A percentile compares a stretch with the other conserved stretches of the same genome.
Evolutionary conservation across 306 rosid species (phyloP).

Genomic region (Gastrolobium villosum): DNA sequence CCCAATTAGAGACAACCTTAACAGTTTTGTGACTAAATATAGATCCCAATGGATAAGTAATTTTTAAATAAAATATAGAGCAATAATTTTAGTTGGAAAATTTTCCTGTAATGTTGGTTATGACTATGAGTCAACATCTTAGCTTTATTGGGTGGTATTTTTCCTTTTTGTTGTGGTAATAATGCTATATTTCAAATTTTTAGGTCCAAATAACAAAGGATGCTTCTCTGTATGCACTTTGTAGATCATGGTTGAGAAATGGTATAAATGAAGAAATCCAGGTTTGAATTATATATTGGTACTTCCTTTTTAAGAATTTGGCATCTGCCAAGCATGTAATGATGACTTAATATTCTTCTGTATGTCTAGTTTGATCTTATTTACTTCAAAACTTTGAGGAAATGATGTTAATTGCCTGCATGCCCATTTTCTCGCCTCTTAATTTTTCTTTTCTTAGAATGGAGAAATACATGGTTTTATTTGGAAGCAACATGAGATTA

Average conservation of each 20-base stretch:
- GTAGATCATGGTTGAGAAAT: constrained; percentile 92
- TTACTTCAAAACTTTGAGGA: constrained; percentile 10
- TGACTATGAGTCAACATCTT: constrained; percentile 23
- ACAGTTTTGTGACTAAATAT: constrained; percentile 4
- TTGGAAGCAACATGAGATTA: background rate
- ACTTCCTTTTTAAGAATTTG: constrained; percentile 22
- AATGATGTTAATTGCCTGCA: constrained; percentile 13
- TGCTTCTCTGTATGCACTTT: constrained; percentile 84
- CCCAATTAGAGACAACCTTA: background rate
- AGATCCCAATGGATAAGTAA: background rate
- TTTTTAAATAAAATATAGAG: constrained; percentile 27
- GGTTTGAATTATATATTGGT: constrained; percentile 56
- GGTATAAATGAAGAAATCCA: constrained; percentile 72
- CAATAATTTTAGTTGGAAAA: constrained; percentile 2
- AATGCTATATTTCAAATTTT: constrained; percentile 43
- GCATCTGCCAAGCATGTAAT: constrained; percentile 40
- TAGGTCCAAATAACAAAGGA: constrained; percentile 83
- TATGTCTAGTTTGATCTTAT: constrained; percentile 36
- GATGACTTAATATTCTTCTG: background rate
- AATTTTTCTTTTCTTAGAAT: background rate
- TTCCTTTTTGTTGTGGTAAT: constrained; percentile 38
- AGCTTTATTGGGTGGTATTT: constrained; percentile 22
- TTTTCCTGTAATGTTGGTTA: background rate
- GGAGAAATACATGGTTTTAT: background rate
- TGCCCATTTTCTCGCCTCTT: background rate